These are phyloP conservation scores for Diplogelasinospora grovesii DNA, from an alignment of 495 filamentous ascomycete species.

Conservation along the genomic window DNA sequence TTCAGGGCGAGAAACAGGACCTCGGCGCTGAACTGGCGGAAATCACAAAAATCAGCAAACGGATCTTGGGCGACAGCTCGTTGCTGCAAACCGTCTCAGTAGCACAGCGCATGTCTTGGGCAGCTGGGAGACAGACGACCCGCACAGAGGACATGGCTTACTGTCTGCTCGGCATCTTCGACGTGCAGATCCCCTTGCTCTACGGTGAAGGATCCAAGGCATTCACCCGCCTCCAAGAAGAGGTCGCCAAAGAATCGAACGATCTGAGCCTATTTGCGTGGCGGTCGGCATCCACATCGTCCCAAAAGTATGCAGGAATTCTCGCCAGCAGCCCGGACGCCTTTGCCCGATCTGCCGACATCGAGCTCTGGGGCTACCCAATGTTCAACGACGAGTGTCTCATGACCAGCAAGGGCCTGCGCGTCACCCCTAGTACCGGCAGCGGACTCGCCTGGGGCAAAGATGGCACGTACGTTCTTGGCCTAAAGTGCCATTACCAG, in stretches of 20 bases:
- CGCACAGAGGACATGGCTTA: slow-evolving; percentile 21
- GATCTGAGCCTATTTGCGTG: slow-evolving; percentile 14
- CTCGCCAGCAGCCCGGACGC: slow-evolving; percentile 7
- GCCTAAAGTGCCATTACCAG: slow-evolving; percentile 8
- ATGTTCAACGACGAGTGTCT: slow-evolving; percentile 13
- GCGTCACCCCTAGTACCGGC: slow-evolving; percentile 9
- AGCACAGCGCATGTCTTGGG: slow-evolving; percentile 21
- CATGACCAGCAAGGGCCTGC: slow-evolving; percentile 13
- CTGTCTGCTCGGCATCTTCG: slow-evolving; percentile 25
- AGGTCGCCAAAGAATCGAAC: slow-evolving; percentile 14
- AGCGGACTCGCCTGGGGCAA: slow-evolving; percentile 2
- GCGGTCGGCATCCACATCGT: background rate
- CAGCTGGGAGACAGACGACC: slow-evolving; percentile 10
- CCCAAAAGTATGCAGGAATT: slow-evolving; percentile 10
- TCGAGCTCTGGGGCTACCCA: slow-evolving; percentile 6
- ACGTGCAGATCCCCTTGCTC: slow-evolving; percentile 13
- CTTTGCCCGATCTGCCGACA: slow-evolving; percentile 4
- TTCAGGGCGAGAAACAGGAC: slow-evolving; percentile 9
- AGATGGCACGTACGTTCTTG: slow-evolving; percentile 12
- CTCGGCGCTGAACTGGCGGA: slow-evolving; percentile 2
- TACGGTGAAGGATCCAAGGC: slow-evolving; percentile 17
- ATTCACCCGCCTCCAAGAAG: slow-evolving; percentile 16
- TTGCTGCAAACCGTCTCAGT: slow-evolving; percentile 6
- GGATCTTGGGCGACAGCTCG: slow-evolving; percentile 4
- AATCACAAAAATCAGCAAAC: slow-evolving; percentile 11